These are phyloP conservation scores for Solanum microdontum DNA, from an alignment of 257 asterid genomes.

Conservation along the genomic window DNA sequence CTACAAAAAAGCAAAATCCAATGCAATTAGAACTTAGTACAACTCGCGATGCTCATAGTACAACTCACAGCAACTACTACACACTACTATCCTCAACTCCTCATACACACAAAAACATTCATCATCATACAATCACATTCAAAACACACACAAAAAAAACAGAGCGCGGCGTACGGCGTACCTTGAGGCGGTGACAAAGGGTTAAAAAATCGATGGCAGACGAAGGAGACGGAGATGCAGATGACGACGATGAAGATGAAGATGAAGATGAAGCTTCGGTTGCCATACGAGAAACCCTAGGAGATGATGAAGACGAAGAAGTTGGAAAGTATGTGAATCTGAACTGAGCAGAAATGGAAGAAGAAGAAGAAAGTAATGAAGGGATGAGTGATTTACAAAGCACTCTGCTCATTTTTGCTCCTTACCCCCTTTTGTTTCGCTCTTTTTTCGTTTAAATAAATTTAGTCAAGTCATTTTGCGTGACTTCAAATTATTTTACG, in stretches of 20 bases:
- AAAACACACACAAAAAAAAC: neutral
- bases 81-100: neutral
- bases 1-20: neutral
- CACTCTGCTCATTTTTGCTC: neutral
- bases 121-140: neutral
- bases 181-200: conserved; percentile 92
- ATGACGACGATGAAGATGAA: conserved; percentile 21
- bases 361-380: neutral
- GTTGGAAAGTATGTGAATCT: conserved; percentile 14
- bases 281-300: conserved; percentile 44
- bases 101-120: neutral
- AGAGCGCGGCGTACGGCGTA: conserved; percentile 7
- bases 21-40: neutral
- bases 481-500: neutral
- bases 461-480: neutral
- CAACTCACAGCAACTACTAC: neutral
- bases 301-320: neutral
- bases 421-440: neutral
- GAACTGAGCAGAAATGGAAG: conserved; percentile 15
- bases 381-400: conserved; percentile 2
- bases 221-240: conserved; percentile 49
- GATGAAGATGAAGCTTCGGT: conserved; percentile 30
- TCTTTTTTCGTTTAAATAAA: neutral
- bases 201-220: conserved; percentile 89
- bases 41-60: neutral